Base-by-base conservation (phyloP, 345 rosid genomes). In the Toxicodendron radicans region DNA sequence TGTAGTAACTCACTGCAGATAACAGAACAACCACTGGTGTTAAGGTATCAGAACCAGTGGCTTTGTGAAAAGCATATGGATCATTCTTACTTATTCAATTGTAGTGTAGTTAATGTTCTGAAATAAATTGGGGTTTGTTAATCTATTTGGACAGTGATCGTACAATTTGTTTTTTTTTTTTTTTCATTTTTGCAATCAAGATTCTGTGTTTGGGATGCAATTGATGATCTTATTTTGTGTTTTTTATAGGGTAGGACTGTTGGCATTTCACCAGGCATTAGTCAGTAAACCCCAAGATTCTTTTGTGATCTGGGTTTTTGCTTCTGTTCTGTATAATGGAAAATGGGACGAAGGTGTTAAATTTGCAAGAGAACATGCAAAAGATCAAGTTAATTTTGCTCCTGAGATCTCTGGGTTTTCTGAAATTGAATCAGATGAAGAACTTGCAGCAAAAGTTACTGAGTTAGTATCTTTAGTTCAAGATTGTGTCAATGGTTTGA, bases 241-340 rank as follows among this genome's bases (percentile, higher is more conserved):
- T 43, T 71, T 66, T 58, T 16, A 81, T 87, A 93, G 99, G 99
- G 72, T 93, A 82, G 91, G 91, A 73, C 76, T 95, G 49, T 81
- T 95, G 81, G 93, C 94, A 24, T 90, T 95, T 83, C 99, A 95
- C 85, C 88, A 70, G 49, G 91, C 99, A 79, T 78, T 95, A 74
- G 90, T 89, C 69, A 76, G 80, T 56, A 75, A 84, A 62, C 97
- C 98, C 71, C 99, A 91, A 79, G 90, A 95, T 75, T 89, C 91
- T 68, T 68, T 79, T 78, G 91, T 89, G 20, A 72, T 93, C 45
- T 74, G 78, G 73, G 89, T 90, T 4, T 90, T 93, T 54, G 98
- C 96, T 30, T 92, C 91, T 75, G 81, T 87, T 52, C 86, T 95
- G 20, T 84, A 82, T 81, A 85, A 86, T 72, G 91, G 98, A 73